Evolutionary conservation across 2,329 filamentous ascomycete species (phyloP), one percentile per base, ranked within the genome.

Genomic region (Eutypa lata): DNA sequence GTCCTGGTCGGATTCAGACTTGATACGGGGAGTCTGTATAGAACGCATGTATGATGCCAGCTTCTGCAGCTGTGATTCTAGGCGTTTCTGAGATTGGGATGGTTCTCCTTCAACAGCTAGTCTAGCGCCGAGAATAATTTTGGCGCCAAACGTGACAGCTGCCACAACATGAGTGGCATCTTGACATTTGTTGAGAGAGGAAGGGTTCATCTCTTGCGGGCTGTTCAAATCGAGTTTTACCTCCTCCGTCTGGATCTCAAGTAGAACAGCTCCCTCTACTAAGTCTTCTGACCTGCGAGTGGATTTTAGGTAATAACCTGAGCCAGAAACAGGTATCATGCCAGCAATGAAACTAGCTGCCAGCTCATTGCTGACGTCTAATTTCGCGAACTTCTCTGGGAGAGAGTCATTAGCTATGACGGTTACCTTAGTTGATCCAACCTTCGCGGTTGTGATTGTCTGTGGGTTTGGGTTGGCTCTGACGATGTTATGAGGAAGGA

Each of bases 101-200:
- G 11, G 11, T 3, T 28, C 16, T 7, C 22, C 14, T 16, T 18
- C 16, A 11, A 19, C 7, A 19, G 47, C 10, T 43, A 49, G 18
- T 33, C 42, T 43, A 16, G 35, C 47, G 18, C 19, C 48, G 10
- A 53, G 11, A 18, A 53, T 35, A 31, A 50, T 28, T 26, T 22
- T 53, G 5, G 43, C 19, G 16, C 52, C 52, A 35, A 48, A 46
- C 10, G 19, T 49, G 26, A 54, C 42, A 8, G 37, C 31, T n/a
- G 38, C 38, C 18, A 54, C 48, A 21, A 51, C 42, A 42, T 51
- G 52, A n/a, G 52, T 51, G 19, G 51, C 51, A 38, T 38, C 21
- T 7, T 19, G 14, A 18, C 18, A 38, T 14, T 8, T 44, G 19
- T 46, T 44, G n/a, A 21, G 14, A 24, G 46, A 49, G 2, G 47